phyloP scores from a whole-genome alignment of 75 land plant genomes.

The Gnetum montanum region DNA sequence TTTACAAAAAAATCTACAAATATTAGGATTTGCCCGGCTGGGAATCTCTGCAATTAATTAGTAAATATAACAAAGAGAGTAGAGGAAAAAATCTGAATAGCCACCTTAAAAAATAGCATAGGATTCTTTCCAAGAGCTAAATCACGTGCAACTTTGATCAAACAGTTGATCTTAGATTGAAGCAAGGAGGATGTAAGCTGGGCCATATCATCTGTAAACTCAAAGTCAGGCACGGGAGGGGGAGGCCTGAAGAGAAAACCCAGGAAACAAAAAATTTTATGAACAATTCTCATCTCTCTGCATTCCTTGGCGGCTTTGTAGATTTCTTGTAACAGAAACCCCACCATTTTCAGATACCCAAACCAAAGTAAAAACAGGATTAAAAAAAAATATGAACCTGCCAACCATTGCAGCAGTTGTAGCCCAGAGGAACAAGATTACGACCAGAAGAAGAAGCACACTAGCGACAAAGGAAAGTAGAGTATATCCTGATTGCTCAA shows the following conservation, averaged over 20 bases:
- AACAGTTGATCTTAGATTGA: slow-evolving; percentile 16
- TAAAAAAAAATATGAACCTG: slow-evolving; percentile 24
- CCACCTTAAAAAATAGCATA: slow-evolving; percentile 49
- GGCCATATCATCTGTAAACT: slow-evolving; percentile 54
- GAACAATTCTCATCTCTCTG: too few species aligned
- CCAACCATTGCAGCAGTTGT: slow-evolving; percentile 58
- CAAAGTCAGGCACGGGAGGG: slow-evolving; percentile 61
- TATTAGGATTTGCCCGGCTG: not conserved
- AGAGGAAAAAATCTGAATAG: not conserved
- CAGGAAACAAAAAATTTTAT: not conserved
- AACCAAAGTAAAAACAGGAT: not conserved
- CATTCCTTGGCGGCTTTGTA: too few species aligned
- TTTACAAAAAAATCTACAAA: not conserved
- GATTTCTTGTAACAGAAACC: too few species aligned
- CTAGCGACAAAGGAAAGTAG: slow-evolving; percentile 42
- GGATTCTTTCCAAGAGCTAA: slow-evolving; percentile 62
- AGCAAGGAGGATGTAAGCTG: slow-evolving; percentile 28
- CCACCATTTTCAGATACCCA: too few species aligned
- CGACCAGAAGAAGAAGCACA: slow-evolving; percentile 51
- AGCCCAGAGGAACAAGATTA: slow-evolving; percentile 70
- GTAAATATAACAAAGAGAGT: too few species aligned
- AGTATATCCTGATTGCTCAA: slow-evolving; percentile 75
- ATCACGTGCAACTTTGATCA: slow-evolving; percentile 38
- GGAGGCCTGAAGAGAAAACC: slow-evolving; percentile 39
- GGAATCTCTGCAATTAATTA: not conserved